Conservation (phyloP, 2,329 filamentous ascomycete species). For the Tolypocladium guangdongense region DNA sequence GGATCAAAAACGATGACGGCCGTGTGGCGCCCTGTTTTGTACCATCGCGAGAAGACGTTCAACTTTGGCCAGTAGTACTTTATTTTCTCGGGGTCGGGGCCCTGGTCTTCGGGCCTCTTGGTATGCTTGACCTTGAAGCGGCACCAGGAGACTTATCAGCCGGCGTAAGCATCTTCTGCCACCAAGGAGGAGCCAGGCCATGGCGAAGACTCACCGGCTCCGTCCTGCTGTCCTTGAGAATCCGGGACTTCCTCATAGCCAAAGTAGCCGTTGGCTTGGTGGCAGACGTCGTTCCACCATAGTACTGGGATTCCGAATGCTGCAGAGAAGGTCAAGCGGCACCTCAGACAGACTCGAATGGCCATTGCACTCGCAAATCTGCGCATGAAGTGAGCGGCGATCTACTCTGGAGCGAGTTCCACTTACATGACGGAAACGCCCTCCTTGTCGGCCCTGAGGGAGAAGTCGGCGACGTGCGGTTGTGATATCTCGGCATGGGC, state of each 20-base stretch:
- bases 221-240: not conserved
- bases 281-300: not conserved
- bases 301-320: not conserved
- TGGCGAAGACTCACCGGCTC: not conserved
- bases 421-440: not conserved
- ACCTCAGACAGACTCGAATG: not conserved
- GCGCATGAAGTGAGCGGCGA: not conserved
- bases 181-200: too few species aligned
- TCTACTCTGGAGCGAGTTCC: not conserved
- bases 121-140: constrained; percentile 1
- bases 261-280: not conserved
- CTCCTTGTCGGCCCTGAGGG: not conserved
- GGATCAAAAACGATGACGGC: constrained; percentile 20
- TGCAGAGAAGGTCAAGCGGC: not conserved
- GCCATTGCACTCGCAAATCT: not conserved
- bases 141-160: constrained; percentile 1
- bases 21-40: constrained; percentile 9
- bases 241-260: not conserved
- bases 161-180: not conserved
- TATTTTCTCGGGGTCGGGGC: not conserved
- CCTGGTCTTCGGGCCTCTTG: not conserved
- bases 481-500: not conserved
- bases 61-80: constrained; percentile 24
- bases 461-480: not conserved
- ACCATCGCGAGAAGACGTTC: constrained; percentile 20